These are phyloP conservation scores for Aspergillus sp. DNA, from an alignment of 2,329 filamentous ascomycete genomes.

Conservation along the genomic window DNA sequence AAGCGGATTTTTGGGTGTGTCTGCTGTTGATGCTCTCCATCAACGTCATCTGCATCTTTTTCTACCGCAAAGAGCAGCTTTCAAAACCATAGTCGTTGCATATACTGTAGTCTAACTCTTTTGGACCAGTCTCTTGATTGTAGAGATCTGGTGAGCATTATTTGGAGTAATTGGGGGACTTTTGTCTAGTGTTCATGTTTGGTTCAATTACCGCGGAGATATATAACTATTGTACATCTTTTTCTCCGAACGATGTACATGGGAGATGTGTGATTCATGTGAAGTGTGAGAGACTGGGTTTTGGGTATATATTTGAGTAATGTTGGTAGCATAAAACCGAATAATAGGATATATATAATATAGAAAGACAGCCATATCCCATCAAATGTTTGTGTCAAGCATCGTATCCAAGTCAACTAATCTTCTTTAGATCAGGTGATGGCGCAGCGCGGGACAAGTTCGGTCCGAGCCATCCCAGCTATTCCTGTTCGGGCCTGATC, in stretches of 20 bases:
- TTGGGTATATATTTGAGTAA: too few relatives aligned
- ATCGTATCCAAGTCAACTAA: too few relatives aligned
- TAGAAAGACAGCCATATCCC: too few relatives aligned
- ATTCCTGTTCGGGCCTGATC: too few relatives aligned
- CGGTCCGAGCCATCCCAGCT: too few relatives aligned
- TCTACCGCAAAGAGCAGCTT: slow-evolving; percentile 47
- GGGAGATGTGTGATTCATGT: too few relatives aligned
- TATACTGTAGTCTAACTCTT: neutral
- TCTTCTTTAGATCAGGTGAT: too few relatives aligned
- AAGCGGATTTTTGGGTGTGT: slow-evolving; percentile 49
- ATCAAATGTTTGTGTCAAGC: too few relatives aligned
- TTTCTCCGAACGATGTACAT: neutral
- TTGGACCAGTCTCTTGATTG: too few relatives aligned
- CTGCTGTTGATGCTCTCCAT: slow-evolving; percentile 28
- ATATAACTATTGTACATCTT: neutral
- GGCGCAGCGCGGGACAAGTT: too few relatives aligned
- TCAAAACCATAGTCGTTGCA: slow-evolving; percentile 37
- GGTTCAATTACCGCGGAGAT: neutral
- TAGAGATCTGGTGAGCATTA: neutral
- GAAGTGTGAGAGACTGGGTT: neutral
- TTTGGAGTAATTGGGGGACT: neutral
- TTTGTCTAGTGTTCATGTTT: neutral
- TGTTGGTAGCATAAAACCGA: too few relatives aligned
- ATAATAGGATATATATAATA: too few relatives aligned
- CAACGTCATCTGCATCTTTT: slow-evolving; percentile 26